These are phyloP conservation scores for Onygenales sp. DNA, from an alignment of 2,329 filamentous ascomycete species.

Conservation along the genomic window DNA sequence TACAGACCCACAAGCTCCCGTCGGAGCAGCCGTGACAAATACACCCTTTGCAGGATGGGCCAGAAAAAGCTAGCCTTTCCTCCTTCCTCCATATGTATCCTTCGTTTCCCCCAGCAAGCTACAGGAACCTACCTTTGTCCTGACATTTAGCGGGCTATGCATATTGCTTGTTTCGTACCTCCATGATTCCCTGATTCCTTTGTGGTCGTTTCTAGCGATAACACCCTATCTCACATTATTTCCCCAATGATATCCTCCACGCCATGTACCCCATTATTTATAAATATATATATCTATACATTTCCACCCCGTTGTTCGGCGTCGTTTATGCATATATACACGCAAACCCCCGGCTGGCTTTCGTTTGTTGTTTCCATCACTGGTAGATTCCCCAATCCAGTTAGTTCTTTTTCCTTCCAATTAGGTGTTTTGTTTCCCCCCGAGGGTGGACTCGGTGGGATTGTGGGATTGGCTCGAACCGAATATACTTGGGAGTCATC, in stretches of 20 bases:
- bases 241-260: background rate
- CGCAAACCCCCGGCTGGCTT: too few species aligned
- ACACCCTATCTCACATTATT: background rate
- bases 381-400: background rate
- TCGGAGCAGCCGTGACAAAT: conserved; percentile 27
- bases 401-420: background rate
- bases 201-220: background rate
- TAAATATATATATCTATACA: background rate
- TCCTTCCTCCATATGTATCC: background rate
- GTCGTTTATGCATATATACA: background rate
- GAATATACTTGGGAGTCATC: background rate
- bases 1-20: conserved; percentile 22
- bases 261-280: background rate
- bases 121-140: background rate
- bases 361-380: too few species aligned
- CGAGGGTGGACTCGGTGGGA: background rate
- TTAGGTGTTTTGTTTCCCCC: background rate
- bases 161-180: background rate
- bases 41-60: conserved; percentile 6
- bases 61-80: conserved; percentile 14
- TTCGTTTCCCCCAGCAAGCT: background rate
- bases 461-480: background rate
- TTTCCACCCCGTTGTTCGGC: background rate
- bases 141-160: background rate
- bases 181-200: background rate